Conservation (phyloP, 2,329 filamentous ascomycete species). For the Alternaria triticimaculans region DNA sequence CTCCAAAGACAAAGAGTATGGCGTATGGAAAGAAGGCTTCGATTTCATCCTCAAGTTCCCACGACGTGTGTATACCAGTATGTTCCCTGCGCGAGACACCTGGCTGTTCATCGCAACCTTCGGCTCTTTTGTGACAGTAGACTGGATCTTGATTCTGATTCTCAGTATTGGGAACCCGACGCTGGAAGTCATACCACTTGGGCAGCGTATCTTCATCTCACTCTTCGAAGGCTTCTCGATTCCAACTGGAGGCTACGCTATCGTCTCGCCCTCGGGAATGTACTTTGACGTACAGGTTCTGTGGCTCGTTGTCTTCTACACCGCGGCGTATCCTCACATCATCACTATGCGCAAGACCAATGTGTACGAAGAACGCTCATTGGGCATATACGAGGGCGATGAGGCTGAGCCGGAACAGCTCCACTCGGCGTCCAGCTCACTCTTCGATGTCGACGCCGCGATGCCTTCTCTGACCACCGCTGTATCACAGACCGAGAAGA, state of each 20-base stretch:
- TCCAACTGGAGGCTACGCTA: slow-evolving; percentile 30
- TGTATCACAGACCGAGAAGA: slow-evolving; percentile 10
- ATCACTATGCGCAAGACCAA: slow-evolving; percentile 33
- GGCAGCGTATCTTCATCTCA: slow-evolving; percentile 28
- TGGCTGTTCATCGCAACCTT: slow-evolving; percentile 29
- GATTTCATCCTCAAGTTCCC: slow-evolving; percentile 30
- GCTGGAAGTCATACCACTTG: slow-evolving; percentile 27
- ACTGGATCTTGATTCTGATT: slow-evolving; percentile 28
- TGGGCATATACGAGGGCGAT: slow-evolving; percentile 29
- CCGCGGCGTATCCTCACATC: slow-evolving; percentile 29
- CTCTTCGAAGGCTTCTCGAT: slow-evolving; percentile 33
- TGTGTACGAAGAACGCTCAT: slow-evolving; percentile 28
- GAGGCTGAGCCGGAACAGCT: slow-evolving; percentile 29
- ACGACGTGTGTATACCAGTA: slow-evolving; percentile 25
- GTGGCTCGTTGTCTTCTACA: slow-evolving; percentile 30
- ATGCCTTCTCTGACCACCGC: slow-evolving; percentile 16
- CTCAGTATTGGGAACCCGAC: slow-evolving; percentile 30
- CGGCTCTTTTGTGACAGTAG: slow-evolving; percentile 23
- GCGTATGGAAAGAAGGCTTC: slow-evolving; percentile 31
- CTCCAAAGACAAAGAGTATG: slow-evolving; percentile 26
- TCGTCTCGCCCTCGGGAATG: slow-evolving; percentile 27
- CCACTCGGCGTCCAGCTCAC: slow-evolving; percentile 26
- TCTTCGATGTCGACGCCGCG: slow-evolving; percentile 26
- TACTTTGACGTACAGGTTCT: slow-evolving; percentile 31
- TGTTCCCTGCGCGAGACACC: slow-evolving; percentile 29